Base-by-base conservation (phyloP, 2,329 filamentous ascomycete species). In the Fusarium torreyae region DNA sequence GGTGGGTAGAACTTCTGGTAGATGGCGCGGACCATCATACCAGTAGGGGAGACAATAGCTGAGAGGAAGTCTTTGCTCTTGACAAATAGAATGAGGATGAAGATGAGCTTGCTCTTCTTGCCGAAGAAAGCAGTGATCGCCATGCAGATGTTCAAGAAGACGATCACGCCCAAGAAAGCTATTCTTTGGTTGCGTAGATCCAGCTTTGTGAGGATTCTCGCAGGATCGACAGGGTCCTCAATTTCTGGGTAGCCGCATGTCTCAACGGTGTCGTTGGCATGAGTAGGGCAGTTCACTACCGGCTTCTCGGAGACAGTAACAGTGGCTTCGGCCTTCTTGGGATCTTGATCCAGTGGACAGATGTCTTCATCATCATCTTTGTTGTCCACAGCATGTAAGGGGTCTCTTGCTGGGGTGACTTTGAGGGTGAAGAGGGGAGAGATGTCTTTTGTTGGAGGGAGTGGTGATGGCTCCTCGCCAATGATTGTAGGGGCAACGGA, bases 11-110 rank as follows among this genome's bases (percentile, higher is more conserved):
- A 59, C 18, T 49, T 43, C 4, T 54, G 51, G 5, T 61, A 57
- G 3, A 69, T 38, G 11, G 40, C 18, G 0, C 45, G 52, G 10
- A 18, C 39, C 6, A 62, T 44, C 54, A 72, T 57, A 3, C 70
- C 70, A 0, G 59, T 34, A 1, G 70, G 70, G 2, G 70, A 71
- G 2, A 73, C 7, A 0, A 73, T 59, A 9, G 70, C 51, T 0
- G 70, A 73, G 1, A 72, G 18, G 6, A 72, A 72, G 9, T 72
- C 70, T 18, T 73, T 72, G 51, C 70, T 73, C 43, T 72, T 72
- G 53, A 73, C 59, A 17, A 72, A 72, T 0, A 72, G 17, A 5
- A 72, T 55, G 4, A 50, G 15, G 5, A 69, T 7, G 0, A 72
- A 67, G 36, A 63, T 63, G 5, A 73, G 28, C 34, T 73, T 72